Base-by-base conservation (phyloP, 1,139 yeast genomes). In the Pneumocystis wakefieldiae region DNA sequence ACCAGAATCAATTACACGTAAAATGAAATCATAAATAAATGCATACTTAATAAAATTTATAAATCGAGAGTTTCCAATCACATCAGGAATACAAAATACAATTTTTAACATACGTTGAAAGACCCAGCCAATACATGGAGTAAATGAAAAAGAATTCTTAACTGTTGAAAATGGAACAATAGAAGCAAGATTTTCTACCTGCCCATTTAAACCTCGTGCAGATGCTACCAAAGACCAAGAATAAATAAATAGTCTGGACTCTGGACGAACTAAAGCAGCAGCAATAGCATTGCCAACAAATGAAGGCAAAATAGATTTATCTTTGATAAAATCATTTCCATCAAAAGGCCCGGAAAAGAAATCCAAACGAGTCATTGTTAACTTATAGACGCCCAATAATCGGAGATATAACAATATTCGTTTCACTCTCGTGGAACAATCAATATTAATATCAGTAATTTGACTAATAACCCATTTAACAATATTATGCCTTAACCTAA, bases 121-220 rank as follows among this genome's bases (percentile, higher is more conserved):
- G 62, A 83, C 73, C 90, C 91, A 85, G 10, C 97, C 97, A 67
- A 90, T 82, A 71, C 97, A 91, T 1, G 96, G 95, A n/a, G 84
- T 79, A 62, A 83, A 70, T 67, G 63, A 19, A 58, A 63, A 29
- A 37, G 63, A 35, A 29, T 61, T 42, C n/a, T 62, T 61, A n/a
- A 41, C 61, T 29, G 37, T 35, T 10, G 38, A 15, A 15, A 29
- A 5, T 15, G 84, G 81, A 35, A 82, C 73, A 41, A 80, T 77
- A 62, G 70, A 59, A 66, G 71, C 62, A 37, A 66, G 61, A n/a
- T 42, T 59, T 36, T 55, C 64, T 7, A 69, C 64, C 8, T 65
- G 65, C 39, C 72, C 71, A 5, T 69, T 70, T 61, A 72, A 69
- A 24, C 74, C 71, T 37, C 75, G 73, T 24, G 75, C 73, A 2